Evolutionary conservation across 306 rosid species (phyloP), one percentile per base, ranked within the genome.

Genomic region (Prunus kanzakura): DNA sequence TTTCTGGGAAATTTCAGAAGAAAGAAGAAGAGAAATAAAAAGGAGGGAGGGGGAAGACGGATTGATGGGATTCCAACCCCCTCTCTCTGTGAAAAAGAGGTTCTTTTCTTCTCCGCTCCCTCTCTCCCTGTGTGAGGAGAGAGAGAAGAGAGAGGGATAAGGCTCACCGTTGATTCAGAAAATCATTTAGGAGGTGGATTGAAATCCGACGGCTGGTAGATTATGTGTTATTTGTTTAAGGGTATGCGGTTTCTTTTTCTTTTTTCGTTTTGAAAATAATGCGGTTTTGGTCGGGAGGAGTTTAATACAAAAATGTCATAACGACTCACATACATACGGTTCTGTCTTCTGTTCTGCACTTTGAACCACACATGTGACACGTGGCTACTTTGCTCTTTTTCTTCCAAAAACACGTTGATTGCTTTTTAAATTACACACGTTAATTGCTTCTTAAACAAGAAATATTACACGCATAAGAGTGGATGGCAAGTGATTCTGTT

Each of bases 51-150:
- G 45, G 27, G 67, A 52, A 30, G 51, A 27, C 61, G 67, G 79
- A 72, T 57, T 57, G 76, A 70, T 58, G 78, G 68, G 71, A 80
- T 76, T 86, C 84, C 86, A 78, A 88, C 86, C 79, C 69, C 69
- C 77, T 72, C 63, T 22, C 51, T 74, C 29, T 80, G 81, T 78
- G 71, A 73, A 76, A 71, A 83, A 64, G 82, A 78, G 82, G 83
- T 90, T 87, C 88, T 72, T 92, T 90, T 81, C 93, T 92, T 89
- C 55, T 72, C 32, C 67, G 35, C 69, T 50, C 56, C 56, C 56
- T 13, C 81, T 69, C 87, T 76, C 77, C 78, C 38, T 27, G 12
- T 56, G 52, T 23, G 66, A 55, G 78, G 19, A 55, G 56, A 71
- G 82, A 74, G 81, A 56, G 38, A 81, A 71, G 77, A 32, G 86